phyloP scores from a whole-genome alignment of 257 asterid genomes.

The Solanum medicagineum region DNA sequence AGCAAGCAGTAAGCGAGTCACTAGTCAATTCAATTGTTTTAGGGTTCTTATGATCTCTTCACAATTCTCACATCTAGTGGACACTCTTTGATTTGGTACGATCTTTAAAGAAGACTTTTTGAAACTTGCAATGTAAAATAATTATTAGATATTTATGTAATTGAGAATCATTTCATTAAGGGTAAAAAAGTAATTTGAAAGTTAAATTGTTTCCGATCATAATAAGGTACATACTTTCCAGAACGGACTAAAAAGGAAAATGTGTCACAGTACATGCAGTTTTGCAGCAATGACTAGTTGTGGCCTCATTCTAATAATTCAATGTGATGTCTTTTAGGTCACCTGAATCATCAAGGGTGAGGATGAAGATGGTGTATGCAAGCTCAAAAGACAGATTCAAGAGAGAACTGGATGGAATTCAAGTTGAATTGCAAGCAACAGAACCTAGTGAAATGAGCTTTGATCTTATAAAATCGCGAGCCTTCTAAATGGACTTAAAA shows the following conservation, averaged over 20 bases:
- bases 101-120: too few relatives aligned
- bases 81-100: too few relatives aligned
- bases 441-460: slow-evolving; percentile 91
- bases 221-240: too few relatives aligned
- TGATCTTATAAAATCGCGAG: slow-evolving; percentile 64
- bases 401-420: slow-evolving; percentile 81
- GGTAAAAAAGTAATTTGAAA: too few relatives aligned
- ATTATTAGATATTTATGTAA: too few relatives aligned
- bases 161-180: too few relatives aligned
- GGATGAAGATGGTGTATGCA: slow-evolving; percentile 88
- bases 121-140: too few relatives aligned
- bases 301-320: background rate
- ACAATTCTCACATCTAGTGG: background rate
- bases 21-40: background rate
- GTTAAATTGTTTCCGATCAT: too few relatives aligned
- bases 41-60: background rate
- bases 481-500: slow-evolving; percentile 8
- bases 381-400: slow-evolving; percentile 85
- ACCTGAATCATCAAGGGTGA: slow-evolving; percentile 61
- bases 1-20: background rate
- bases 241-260: too few relatives aligned
- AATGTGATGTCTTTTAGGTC: slow-evolving; percentile 27
- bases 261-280: too few relatives aligned
- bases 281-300: background rate
- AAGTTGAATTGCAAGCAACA: slow-evolving; percentile 71